Evolutionary conservation across 2,329 filamentous ascomycete genomes (phyloP), one percentile per base, ranked within the genome.

Genomic region (Niveomyces coronatus): DNA sequence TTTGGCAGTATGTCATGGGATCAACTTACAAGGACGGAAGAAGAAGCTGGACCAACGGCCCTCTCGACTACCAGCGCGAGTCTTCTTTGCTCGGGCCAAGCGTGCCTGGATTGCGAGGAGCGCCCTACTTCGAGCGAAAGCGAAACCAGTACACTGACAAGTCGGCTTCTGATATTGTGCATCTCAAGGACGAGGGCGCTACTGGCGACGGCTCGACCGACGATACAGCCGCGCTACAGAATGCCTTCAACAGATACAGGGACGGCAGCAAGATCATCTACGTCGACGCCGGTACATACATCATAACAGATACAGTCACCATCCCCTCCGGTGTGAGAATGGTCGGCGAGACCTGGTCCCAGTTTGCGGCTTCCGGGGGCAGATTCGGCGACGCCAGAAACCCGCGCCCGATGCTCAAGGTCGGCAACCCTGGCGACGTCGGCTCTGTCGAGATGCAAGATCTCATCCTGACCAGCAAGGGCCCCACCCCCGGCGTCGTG

Each of bases 371-470:
- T 3, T 62, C 57, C 23, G 72, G 72, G 4, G 44, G 43, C 5
- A 62, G 53, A 43, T 75, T 73, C 24, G 19, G 13, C 8, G 31
- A 33, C 20, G 31, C 31, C 14, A 23, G 19, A 42, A 33, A 15
- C 3, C 76, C 76, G 1, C 55, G 68, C 16, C 65, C 68, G 3
- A 71, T 79, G 2, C 61, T 79, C 2, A 64, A 68, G 43, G 65
- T 80, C 6, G 77, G 75, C 23, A 63, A 62, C 13, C 49, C 62
- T 3, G 74, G 74, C 7, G 68, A 80, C 19, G 54, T 54, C 4
- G 79, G 79, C 7, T 58, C 53, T 3, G 63, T 82, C n/a, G 76
- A 82, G 50, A 71, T 72, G 63, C 70, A 67, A 2, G 77, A 82
- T 45, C 68, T 78, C 51, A 67, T 82, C 24, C 61, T 83, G 23